Evolutionary conservation across 192 early-diverging fungal species (phyloP), one percentile per base, ranked within the genome.

Genomic region (Kappamyces sp.): DNA sequence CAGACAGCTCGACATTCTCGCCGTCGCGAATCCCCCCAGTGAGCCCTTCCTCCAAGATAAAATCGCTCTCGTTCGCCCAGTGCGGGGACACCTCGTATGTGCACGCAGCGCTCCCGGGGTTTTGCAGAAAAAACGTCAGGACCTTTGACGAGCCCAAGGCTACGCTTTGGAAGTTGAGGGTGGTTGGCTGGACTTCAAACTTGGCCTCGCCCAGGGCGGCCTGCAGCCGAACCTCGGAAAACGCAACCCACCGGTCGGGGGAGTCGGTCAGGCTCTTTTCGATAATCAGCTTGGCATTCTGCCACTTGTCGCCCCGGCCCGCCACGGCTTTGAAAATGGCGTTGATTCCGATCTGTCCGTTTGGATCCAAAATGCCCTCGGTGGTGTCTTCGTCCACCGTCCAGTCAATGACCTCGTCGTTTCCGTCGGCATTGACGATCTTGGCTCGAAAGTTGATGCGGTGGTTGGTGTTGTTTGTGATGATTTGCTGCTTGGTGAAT

Each of bases 301-400:
- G 79, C 76, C 74, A 79, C 8, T 71, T 69, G 31, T 75, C 75
- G 6, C 75, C 75, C 47, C 74, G 61, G 6, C 75, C 79, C 7
- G 65, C 40, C 4, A 66, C 5, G 33, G 77, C 71, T 49, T 82
- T 66, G 62, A 76, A 82, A 2, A 70, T 53, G 7, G 74, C 74
- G 7, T 65, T 51, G 31, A 82, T 67, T 0, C 41, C 31, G 5
- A 66, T 47, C 12, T 61, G 48, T 10, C 66, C 55, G 52, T 76
- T 71, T 4, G 70, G 51, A 6, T 66, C 62, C 31, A 82, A 49
- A 9, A 60, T 47, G 2, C 79, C 79, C 53, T 74, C 75, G 58
- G 34, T 13, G 60, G 43, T 9, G 9, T 31, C 64, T 54, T 40
- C 48, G 39, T 48, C 39, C 46, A 63, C 55, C 9, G 15, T 40